Conservation (phyloP, 805 yeast genomes). For the Ogataea methanolica region DNA sequence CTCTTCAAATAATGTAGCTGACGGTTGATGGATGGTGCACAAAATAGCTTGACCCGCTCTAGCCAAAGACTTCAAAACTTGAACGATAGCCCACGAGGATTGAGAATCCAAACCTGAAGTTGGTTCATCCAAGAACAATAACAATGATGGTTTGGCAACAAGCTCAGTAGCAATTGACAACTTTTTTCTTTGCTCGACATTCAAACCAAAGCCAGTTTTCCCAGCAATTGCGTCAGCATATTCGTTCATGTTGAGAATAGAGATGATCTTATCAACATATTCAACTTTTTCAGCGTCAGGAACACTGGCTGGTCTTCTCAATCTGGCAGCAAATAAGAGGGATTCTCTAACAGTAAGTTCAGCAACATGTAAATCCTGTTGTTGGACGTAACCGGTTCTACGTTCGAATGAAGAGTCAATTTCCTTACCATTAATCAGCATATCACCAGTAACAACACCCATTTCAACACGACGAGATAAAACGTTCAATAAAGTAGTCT, state of each 20-base stretch:
- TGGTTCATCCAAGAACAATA: conserved; percentile 44
- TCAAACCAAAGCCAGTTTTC: conserved; percentile 32
- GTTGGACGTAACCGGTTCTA: conserved; percentile 51
- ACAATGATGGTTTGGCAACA: conserved; percentile 42
- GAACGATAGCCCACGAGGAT: conserved; percentile 48
- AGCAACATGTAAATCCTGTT: conserved; percentile 44
- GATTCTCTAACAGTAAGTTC: conserved; percentile 45
- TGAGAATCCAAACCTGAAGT: conserved; percentile 49
- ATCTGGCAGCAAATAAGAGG: conserved; percentile 22
- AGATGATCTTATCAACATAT: conserved; percentile 38
- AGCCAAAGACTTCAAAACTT: conserved; percentile 40
- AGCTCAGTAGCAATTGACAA: conserved; percentile 43
- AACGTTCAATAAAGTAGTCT: conserved; percentile 44
- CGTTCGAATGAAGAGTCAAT: background rate
- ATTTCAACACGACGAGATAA: conserved; percentile 45
- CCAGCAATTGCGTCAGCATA: conserved; percentile 49
- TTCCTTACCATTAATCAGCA: no score
- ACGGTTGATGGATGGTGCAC: conserved; percentile 54
- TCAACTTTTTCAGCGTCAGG: conserved; percentile 36
- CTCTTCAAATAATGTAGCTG: conserved; percentile 43
- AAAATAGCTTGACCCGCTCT: conserved; percentile 44
- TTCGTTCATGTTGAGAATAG: conserved; percentile 34
- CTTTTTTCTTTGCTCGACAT: conserved; percentile 40
- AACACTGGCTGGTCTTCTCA: conserved; percentile 31
- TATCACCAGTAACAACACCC: conserved; percentile 35